A percentile compares a stretch with the other conserved stretches of the same genome.
Evolutionary conservation across 495 filamentous ascomycete genomes (phyloP).

Genomic region (Aspergillus mulundensis): DNA sequence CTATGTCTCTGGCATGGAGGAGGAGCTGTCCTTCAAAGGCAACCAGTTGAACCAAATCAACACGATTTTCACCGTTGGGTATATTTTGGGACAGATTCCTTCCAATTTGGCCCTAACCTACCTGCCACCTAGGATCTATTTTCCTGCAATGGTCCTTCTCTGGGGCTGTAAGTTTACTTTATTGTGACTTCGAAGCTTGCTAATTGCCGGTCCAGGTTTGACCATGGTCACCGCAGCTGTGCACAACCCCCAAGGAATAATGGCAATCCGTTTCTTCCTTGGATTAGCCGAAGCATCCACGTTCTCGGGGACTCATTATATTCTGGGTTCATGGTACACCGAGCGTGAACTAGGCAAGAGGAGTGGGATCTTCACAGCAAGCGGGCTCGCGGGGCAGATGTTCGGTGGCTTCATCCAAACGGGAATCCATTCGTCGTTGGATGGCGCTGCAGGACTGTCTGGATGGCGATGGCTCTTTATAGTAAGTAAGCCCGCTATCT

Average conservation of each 20-base stretch:
- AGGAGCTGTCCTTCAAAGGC: constrained; percentile 53
- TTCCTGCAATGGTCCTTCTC: constrained; percentile 55
- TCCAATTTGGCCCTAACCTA: constrained; percentile 57
- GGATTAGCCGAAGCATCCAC: constrained; percentile 56
- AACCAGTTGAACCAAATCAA: constrained; percentile 58
- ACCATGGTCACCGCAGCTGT: constrained; percentile 57
- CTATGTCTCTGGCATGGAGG: constrained; percentile 64
- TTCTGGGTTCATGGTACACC: constrained; percentile 66
- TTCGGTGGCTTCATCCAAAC: constrained; percentile 55
- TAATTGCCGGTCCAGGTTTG: constrained; percentile 16
- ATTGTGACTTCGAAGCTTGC: background rate
- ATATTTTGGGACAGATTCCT: constrained; percentile 55
- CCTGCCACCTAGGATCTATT: constrained; percentile 54
- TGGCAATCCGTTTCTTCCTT: constrained; percentile 66
- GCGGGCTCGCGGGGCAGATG: constrained; percentile 36
- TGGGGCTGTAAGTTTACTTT: constrained; percentile 42
- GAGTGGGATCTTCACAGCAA: constrained; percentile 40
- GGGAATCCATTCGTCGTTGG: constrained; percentile 50
- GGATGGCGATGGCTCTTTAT: constrained; percentile 71
- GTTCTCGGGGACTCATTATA: constrained; percentile 63
- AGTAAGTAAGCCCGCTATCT: constrained; percentile 14
- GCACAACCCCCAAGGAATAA: constrained; percentile 49
- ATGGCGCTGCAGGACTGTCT: constrained; percentile 46
- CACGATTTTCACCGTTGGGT: constrained; percentile 45
- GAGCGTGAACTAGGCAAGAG: constrained; percentile 61